These are phyloP conservation scores for Alternaria sp. DNA, from an alignment of 2,329 filamentous ascomycete species.

Conservation along the genomic window DNA sequence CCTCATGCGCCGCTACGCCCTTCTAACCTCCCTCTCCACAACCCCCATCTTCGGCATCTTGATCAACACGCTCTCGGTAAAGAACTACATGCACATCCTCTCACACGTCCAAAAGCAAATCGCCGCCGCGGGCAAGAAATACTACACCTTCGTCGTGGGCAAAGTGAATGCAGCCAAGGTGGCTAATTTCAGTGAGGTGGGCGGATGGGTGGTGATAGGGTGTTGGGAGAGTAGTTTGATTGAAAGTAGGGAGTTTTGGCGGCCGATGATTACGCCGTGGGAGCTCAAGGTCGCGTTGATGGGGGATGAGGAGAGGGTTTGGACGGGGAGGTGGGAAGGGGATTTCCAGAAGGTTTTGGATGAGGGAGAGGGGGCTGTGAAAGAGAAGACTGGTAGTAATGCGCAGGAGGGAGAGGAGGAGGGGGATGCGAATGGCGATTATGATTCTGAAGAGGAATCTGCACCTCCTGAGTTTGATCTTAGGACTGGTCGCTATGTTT, in stretches of 20 bases:
- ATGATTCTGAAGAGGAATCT: constrained; percentile 67
- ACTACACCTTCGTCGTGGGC: constrained; percentile 94
- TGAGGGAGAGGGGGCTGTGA: constrained; percentile 21
- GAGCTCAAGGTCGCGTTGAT: constrained; percentile 82
- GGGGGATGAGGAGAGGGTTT: constrained; percentile 76
- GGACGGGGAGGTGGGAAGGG: constrained; percentile 88
- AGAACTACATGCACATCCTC: constrained; percentile 86
- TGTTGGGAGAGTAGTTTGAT: constrained; percentile 97
- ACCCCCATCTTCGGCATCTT: constrained; percentile 89
- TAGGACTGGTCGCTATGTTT: constrained; percentile 82
- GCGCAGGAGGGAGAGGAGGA: constrained; percentile 55
- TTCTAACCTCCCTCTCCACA: constrained; percentile 79
- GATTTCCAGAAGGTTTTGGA: constrained; percentile 77
- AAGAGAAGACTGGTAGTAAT: constrained; percentile 38
- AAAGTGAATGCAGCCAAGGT: constrained; percentile 96
- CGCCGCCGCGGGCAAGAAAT: constrained; percentile 84
- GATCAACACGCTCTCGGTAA: constrained; percentile 92
- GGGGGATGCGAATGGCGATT: constrained; percentile 7
- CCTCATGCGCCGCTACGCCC: constrained; percentile 85
- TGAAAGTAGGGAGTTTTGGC: constrained; percentile 87
- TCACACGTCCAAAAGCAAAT: constrained; percentile 76
- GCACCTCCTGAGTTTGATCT: constrained; percentile 89
- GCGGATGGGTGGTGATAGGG: constrained; percentile 95
- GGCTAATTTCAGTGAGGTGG: constrained; percentile 94
- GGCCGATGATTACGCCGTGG: constrained; percentile 92